phyloP scores from a whole-genome alignment of 2,329 filamentous ascomycete species.

The Aspergillus spinulosporus region DNA sequence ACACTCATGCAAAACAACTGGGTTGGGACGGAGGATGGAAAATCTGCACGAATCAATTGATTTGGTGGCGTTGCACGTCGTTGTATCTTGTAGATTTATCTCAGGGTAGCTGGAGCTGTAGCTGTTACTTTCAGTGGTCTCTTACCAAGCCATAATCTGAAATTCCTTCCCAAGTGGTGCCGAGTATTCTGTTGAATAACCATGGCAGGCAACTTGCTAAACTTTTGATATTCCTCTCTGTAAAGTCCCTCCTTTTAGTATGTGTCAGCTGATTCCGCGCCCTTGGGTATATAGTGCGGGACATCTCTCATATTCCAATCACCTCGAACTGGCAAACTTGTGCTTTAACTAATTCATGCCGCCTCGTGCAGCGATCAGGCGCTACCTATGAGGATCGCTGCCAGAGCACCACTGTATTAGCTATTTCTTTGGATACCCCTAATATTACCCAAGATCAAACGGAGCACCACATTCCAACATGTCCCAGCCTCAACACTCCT shows the following conservation, averaged over 20 bases:
- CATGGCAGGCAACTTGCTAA: too few relatives aligned
- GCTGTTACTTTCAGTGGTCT: not conserved
- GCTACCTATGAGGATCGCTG: too few relatives aligned
- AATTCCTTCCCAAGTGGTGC: not conserved
- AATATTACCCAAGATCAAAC: too few relatives aligned
- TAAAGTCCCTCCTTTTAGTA: too few relatives aligned
- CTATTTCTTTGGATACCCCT: not conserved
- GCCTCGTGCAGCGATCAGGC: too few relatives aligned
- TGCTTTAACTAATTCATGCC: not conserved
- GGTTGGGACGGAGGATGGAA: conserved; percentile 23
- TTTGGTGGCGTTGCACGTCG: conserved; percentile 20
- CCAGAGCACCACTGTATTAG: not conserved
- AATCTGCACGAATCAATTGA: conserved; percentile 24
- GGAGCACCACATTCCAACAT: not conserved
- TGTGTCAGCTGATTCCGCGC: not conserved
- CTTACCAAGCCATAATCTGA: not conserved
- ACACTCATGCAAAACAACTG: conserved; percentile 25
- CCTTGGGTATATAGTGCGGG: not conserved
- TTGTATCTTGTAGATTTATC: not conserved
- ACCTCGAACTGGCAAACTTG: not conserved
- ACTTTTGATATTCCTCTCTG: too few relatives aligned
- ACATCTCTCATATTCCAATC: not conserved
- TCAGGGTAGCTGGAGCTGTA: not conserved
- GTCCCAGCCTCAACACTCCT: not conserved
- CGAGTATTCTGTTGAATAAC: too few relatives aligned